Conservation (phyloP, 441 rosid species). For the Hura crepitans region DNA sequence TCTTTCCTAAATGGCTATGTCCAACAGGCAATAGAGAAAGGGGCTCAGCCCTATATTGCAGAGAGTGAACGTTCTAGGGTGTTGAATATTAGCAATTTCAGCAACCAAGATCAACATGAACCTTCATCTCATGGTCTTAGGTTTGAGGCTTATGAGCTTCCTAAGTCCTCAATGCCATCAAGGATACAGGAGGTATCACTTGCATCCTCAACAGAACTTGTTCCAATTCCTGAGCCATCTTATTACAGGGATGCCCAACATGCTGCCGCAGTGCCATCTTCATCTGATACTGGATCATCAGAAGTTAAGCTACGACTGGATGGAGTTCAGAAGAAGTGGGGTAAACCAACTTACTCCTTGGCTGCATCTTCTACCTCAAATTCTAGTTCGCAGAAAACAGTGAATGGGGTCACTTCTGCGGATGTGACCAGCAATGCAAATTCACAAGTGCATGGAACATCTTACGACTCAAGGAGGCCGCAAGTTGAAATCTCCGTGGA, state of each 20-base stretch:
- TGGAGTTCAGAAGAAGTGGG: conserved; percentile 98
- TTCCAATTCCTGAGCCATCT: conserved; percentile 68
- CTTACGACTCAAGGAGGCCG: conserved; percentile 57
- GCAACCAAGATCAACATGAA: conserved; percentile 58
- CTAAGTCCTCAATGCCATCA: conserved; percentile 52
- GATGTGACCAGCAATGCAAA: conserved; percentile 41
- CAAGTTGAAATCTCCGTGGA: conserved; percentile 64
- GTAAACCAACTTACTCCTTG: conserved; percentile 56
- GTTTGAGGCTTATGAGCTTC: conserved; percentile 95
- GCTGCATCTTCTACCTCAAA: conserved; percentile 42
- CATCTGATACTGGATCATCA: conserved; percentile 51
- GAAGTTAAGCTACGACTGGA: conserved; percentile 87
- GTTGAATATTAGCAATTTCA: conserved; percentile 42
- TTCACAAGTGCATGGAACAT: conserved; percentile 46
- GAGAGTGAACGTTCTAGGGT: conserved; percentile 69
- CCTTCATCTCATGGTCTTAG: conserved; percentile 65
- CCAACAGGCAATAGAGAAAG: conserved; percentile 66
- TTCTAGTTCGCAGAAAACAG: conserved; percentile 46
- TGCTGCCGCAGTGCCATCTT: conserved; percentile 38
- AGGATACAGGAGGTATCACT: conserved; percentile 40
- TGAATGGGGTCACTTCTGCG: conserved; percentile 41
- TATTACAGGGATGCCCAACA: conserved; percentile 55
- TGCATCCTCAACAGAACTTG: conserved; percentile 57
- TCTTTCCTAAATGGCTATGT: conserved; percentile 71
- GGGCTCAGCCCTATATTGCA: conserved; percentile 77